Conservation (phyloP, 495 filamentous ascomycete species). For the Trichoderma erinaceum region DNA sequence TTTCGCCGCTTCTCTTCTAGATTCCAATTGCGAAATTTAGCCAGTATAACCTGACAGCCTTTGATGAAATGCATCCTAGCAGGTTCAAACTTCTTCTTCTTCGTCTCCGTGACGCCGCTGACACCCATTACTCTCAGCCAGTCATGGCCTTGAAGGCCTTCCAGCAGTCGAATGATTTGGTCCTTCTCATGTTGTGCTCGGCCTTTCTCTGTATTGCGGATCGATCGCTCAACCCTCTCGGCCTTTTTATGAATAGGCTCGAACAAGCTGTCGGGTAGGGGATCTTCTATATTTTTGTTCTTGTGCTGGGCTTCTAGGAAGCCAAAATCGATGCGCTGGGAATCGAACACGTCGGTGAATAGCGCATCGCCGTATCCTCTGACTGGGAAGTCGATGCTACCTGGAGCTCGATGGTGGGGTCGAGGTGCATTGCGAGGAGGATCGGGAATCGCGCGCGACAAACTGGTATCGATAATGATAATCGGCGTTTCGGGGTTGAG, state of each 20-base stretch:
- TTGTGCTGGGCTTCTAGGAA: constrained; percentile 41
- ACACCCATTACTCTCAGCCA: constrained; percentile 96
- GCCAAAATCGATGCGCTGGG: constrained; percentile 50
- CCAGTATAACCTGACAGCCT: constrained; percentile 70
- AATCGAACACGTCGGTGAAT: constrained; percentile 45
- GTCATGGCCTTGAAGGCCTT: constrained; percentile 81
- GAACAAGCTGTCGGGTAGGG: constrained; percentile 62
- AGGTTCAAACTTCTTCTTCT: constrained; percentile 78
- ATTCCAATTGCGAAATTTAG: constrained; percentile 82
- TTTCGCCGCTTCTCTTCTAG: constrained; percentile 83
- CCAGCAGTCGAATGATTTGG: constrained; percentile 76
- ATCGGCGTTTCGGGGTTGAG: constrained; percentile 57
- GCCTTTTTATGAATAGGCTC: constrained; percentile 66
- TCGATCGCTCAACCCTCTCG: constrained; percentile 83
- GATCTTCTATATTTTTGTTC: constrained; percentile 48
- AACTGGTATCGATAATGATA: constrained; percentile 44
- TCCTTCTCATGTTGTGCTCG: constrained; percentile 87
- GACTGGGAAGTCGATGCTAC: constrained; percentile 28
- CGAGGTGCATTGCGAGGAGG: constrained; percentile 20
- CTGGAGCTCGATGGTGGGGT: constrained; percentile 14
- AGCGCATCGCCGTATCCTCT: constrained; percentile 41
- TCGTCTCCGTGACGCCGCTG: constrained; percentile 71
- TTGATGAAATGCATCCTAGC: constrained; percentile 77
- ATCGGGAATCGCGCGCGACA: constrained; percentile 22
- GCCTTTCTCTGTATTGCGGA: constrained; percentile 89